phyloP scores from a whole-genome alignment of 148 eudicot genomes.

The Camellia granthamiana region DNA sequence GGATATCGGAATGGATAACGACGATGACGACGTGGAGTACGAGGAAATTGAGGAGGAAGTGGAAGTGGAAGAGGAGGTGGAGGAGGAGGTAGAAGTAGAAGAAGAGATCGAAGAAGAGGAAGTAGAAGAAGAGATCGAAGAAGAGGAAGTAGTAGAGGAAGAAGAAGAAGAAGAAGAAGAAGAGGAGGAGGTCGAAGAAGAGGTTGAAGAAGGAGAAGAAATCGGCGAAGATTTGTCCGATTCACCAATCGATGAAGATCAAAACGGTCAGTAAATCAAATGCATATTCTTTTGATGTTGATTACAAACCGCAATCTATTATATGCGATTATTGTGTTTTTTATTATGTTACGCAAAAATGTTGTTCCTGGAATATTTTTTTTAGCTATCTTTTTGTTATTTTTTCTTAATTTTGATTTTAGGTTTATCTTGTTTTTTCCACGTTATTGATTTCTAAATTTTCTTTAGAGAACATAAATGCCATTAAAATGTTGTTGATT shows the following conservation, averaged over 20 bases:
- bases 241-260: not conserved
- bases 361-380: not conserved
- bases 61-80: constrained; percentile 21
- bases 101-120: constrained; percentile 20
- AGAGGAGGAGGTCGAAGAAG: constrained; percentile 24
- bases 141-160: not conserved
- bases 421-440: not conserved
- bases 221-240: constrained; percentile 4
- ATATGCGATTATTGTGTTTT: not conserved
- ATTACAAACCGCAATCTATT: not conserved
- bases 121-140: constrained; percentile 12
- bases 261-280: constrained; percentile 8
- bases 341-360: not conserved
- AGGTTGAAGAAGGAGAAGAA: constrained; percentile 8
- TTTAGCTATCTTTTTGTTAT: not conserved
- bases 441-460: not conserved
- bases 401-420: not conserved
- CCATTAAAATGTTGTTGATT: too few relatives aligned
- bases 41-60: constrained; percentile 26
- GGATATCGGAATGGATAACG: not conserved
- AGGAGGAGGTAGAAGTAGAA: constrained; percentile 23
- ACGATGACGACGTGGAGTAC: constrained; percentile 18
- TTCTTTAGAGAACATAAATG: not conserved
- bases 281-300: not conserved
- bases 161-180: constrained; percentile 26